Conservation (phyloP, 129 eudicot genomes). For the Centella asiatica region DNA sequence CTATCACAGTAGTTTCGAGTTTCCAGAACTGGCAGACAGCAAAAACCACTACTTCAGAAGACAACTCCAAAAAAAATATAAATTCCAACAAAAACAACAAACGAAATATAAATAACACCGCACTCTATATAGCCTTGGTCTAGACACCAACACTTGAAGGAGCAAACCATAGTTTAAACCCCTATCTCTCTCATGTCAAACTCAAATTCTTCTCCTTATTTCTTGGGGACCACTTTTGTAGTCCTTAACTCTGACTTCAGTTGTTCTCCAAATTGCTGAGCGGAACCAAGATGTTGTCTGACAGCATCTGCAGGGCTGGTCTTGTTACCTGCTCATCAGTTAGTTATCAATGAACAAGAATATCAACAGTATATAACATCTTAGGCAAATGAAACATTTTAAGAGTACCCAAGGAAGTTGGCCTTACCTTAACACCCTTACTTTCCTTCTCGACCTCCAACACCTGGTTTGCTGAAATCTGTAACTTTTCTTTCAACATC, state of each 20-base stretch:
- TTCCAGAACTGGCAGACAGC: no score
- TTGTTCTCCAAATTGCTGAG: constrained; percentile 1
- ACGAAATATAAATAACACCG: no score
- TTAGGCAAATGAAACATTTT: neutral
- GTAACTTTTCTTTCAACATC: constrained; percentile 32
- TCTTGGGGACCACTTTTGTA: neutral
- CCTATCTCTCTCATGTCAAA: neutral
- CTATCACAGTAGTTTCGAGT: no score
- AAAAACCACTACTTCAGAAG: no score
- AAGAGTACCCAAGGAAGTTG: neutral
- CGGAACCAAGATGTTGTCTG: constrained; percentile 31
- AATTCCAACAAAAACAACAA: no score
- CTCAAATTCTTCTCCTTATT: no score
- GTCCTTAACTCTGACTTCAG: constrained; percentile 9
- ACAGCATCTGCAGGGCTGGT: constrained; percentile 34
- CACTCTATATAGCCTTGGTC: no score
- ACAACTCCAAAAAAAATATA: no score
- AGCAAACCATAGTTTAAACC: constrained; percentile 22
- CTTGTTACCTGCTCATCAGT: constrained; percentile 21
- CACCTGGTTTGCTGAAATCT: constrained; percentile 2
- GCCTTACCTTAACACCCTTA: constrained; percentile 10
- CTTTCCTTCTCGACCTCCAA: constrained; percentile 9
- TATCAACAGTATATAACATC: neutral
- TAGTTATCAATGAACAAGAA: neutral
- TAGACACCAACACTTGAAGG: neutral